Conservation (phyloP, 192 early-diverging fungal genomes). For the Coemansia sp. region DNA sequence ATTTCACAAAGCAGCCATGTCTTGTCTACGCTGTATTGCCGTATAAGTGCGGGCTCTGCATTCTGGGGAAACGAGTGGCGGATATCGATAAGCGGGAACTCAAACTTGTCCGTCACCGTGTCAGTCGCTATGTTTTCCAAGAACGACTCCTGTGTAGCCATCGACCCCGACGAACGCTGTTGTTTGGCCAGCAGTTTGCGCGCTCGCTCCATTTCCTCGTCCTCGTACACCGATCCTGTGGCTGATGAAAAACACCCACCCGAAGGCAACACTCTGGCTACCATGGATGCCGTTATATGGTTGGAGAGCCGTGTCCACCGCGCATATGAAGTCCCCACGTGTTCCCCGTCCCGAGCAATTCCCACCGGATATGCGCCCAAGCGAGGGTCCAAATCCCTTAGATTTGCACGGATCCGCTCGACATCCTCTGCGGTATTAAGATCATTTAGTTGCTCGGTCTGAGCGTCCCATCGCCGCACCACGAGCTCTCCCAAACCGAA, state of each 20-base stretch:
- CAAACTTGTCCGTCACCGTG: conserved; percentile 21
- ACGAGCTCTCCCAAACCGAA: conserved; percentile 71
- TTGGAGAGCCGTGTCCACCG: conserved; percentile 78
- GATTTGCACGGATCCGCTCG: conserved; percentile 64
- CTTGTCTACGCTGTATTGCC: conserved; percentile 86
- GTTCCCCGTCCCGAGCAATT: not conserved
- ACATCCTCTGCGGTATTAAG: conserved; percentile 49
- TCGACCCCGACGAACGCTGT: not conserved
- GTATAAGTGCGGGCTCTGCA: conserved; percentile 66
- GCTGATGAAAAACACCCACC: conserved; percentile 44
- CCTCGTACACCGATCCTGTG: conserved; percentile 60
- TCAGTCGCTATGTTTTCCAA: not conserved
- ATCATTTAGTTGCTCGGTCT: conserved; percentile 72
- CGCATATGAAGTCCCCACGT: conserved; percentile 38
- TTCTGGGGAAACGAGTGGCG: conserved; percentile 75
- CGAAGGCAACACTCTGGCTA: conserved; percentile 54
- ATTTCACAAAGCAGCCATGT: conserved; percentile 67
- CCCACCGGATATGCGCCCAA: conserved; percentile 81
- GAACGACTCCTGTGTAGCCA: not conserved
- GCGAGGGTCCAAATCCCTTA: conserved; percentile 75
- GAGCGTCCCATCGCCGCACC: conserved; percentile 76
- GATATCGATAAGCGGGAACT: conserved; percentile 77
- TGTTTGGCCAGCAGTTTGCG: not conserved
- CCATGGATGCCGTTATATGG: conserved; percentile 59
- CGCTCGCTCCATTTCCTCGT: conserved; percentile 56